phyloP scores from a whole-genome alignment of 192 early-diverging fungal genomes.

The Linnemannia hyalina region DNA sequence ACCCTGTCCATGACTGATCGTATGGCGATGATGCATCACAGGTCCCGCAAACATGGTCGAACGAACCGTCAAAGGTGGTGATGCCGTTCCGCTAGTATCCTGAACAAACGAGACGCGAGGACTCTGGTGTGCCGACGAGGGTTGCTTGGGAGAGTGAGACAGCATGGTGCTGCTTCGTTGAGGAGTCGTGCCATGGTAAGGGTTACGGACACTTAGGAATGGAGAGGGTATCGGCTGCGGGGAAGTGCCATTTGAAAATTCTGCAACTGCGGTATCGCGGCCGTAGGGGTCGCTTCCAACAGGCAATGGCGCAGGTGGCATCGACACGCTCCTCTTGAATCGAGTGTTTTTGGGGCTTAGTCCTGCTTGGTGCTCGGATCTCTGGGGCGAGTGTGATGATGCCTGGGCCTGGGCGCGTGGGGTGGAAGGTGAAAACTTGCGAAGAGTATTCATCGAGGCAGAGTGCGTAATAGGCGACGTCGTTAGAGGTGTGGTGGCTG shows the following conservation, averaged over 20 bases:
- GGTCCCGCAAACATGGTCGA: conserved; percentile 30
- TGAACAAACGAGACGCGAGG: conserved; percentile 26
- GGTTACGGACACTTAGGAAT: conserved; percentile 6
- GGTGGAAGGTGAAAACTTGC: conserved; percentile 8
- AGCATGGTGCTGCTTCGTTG: not conserved
- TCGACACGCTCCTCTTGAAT: conserved; percentile 26
- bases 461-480: conserved; percentile 6
- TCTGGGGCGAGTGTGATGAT: not conserved
- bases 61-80: not conserved
- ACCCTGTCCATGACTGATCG: conserved; percentile 40
- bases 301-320: conserved; percentile 22
- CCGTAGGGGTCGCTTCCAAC: not conserved
- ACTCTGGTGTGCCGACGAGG: conserved; percentile 19
- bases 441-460: not conserved
- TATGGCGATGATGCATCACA: conserved; percentile 21
- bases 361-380: not conserved
- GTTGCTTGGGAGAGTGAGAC: not conserved
- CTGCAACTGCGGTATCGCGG: not conserved
- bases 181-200: not conserved
- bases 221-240: not conserved
- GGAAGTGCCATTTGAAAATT: not conserved
- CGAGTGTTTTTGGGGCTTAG: conserved; percentile 4
- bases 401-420: not conserved
- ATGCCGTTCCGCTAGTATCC: not conserved
- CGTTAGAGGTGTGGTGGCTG: not conserved